These are phyloP conservation scores for Setaria italica DNA, from an alignment of 202 grass and related monocot genomes.

Conservation along the genomic window DNA sequence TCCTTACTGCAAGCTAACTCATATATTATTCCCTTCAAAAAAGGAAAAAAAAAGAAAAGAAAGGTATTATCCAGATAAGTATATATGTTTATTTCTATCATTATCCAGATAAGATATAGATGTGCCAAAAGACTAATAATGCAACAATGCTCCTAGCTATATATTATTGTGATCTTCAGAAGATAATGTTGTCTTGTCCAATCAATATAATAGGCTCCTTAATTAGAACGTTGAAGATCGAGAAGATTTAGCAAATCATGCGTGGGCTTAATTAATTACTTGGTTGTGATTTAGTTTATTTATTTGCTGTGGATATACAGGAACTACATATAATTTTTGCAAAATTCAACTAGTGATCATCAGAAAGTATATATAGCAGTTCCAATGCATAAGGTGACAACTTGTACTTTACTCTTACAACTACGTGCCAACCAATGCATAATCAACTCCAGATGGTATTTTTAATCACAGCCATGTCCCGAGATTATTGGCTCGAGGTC, in stretches of 20 bases:
- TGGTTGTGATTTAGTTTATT: neutral
- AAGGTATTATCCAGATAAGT: neutral
- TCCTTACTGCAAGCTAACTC: no score
- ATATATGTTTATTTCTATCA: neutral
- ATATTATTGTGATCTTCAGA: neutral
- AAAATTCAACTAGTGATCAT: neutral
- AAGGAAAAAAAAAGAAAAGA: neutral
- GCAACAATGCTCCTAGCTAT: neutral
- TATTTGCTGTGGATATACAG: no score
- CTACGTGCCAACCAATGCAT: neutral
- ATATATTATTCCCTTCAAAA: no score
- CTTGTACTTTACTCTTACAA: constrained; percentile 7
- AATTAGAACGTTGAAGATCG: neutral
- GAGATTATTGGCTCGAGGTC: constrained; percentile 38
- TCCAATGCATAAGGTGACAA: neutral
- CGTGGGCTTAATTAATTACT: neutral
- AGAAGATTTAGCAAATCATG: neutral
- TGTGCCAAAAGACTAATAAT: neutral
- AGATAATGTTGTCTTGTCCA: neutral
- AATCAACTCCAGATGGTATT: neutral
- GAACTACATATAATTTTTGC: no score
- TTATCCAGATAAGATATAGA: neutral
- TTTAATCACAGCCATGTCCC: neutral
- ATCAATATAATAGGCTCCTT: neutral
- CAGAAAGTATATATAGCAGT: neutral